Percentiles rank a stretch among this genome's conserved stretches.
Conservation (phyloP, 2,329 filamentous ascomycete species). For the Fusarium oxysporum region DNA sequence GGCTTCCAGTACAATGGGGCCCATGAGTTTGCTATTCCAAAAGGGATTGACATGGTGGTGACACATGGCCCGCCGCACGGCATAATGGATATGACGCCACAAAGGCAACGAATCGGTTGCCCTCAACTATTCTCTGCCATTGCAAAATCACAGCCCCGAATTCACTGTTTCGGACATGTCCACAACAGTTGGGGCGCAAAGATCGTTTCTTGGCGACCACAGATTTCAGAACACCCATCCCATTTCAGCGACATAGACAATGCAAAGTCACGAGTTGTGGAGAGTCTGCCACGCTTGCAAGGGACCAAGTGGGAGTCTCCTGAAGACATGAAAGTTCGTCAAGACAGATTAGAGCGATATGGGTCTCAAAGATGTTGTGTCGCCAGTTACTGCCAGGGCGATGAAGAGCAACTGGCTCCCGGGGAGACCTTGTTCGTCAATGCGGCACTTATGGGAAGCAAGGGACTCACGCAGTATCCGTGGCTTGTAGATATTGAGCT, state of each 20-base stretch:
- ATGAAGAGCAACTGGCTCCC: not conserved
- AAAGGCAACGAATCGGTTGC: conserved; percentile 47
- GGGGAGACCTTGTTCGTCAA: conserved; percentile 35
- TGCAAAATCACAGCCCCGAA: conserved; percentile 43
- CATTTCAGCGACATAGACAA: conserved; percentile 64
- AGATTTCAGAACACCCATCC: conserved; percentile 47
- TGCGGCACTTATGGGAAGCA: conserved; percentile 18
- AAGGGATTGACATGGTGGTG: conserved; percentile 48
- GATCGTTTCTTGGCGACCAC: conserved; percentile 59
- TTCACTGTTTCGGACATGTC: conserved; percentile 55
- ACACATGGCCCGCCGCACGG: conserved; percentile 54
- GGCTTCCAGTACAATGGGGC: conserved; percentile 57
- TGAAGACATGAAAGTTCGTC: not conserved
- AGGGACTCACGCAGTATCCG: not conserved
- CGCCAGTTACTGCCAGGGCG: conserved; percentile 3
- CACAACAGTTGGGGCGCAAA: conserved; percentile 54
- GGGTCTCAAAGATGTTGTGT: conserved; percentile 10
- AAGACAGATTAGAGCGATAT: not conserved
- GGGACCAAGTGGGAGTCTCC: conserved; percentile 1
- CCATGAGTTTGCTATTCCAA: conserved; percentile 45
- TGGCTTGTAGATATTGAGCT: conserved; percentile 33
- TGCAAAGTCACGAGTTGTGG: conserved; percentile 52
- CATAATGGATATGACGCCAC: conserved; percentile 54
- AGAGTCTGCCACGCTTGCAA: conserved; percentile 44
- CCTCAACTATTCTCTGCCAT: conserved; percentile 48